phyloP scores from a whole-genome alignment of 176 grass and related monocot genomes.

The maize (Zea mays) region Zm-B73-REFERENCE-NAM-5.0 NC_050103.1:106783001-106783500 shows the following conservation, averaged over 20 bases:
- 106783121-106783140: conserved; percentile 43
- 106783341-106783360: conserved; percentile 47
- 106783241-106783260: conserved; percentile 85
- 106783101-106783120: conserved; percentile 91
- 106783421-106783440: conserved; percentile 20
- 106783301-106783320: conserved; percentile 48
- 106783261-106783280: conserved; percentile 73
- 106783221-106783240: conserved; percentile 42
- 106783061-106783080: conserved; percentile 63
- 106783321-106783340: conserved; percentile 59
- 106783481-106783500: conserved; percentile 41
- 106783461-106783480: conserved; percentile 34
- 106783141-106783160: not conserved
- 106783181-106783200: conserved; percentile 1
- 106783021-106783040: conserved; percentile 47
- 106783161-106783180: not conserved
- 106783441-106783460: not conserved
- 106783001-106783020: conserved; percentile 42
- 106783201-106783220: conserved; percentile 3
- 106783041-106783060: conserved; percentile 59
- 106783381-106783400: conserved; percentile 16
- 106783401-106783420: conserved; percentile 40
- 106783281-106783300: conserved; percentile 72
- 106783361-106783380: conserved; percentile 33
- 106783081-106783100: conserved; percentile 90